A percentile compares a stretch with the other conserved stretches of the same genome.
Conservation (phyloP, 1,139 yeast species). For the Saccharomycopsis hybrid region DNA sequence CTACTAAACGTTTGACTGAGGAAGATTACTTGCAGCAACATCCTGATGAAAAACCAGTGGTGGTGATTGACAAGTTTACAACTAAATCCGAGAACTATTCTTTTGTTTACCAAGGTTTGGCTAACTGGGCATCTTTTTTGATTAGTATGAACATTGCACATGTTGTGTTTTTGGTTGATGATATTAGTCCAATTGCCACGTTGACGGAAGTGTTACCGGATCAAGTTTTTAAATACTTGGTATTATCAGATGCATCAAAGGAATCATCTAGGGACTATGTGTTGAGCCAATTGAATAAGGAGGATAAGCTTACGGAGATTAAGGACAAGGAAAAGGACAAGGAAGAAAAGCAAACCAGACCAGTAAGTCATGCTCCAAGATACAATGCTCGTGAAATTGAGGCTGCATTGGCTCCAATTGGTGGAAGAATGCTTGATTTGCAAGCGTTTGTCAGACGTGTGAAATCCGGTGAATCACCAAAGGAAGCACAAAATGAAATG, state of each 20-base stretch:
- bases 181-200: conserved; percentile 67
- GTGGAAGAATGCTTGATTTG: conserved; percentile 91
- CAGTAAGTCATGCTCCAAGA: conserved; percentile 24
- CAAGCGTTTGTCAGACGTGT: conserved; percentile 87
- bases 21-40: conserved; percentile 80
- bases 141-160: conserved; percentile 80
- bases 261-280: conserved; percentile 69
- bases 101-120: conserved; percentile 65
- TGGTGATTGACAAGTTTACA: conserved; percentile 71
- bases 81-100: conserved; percentile 55
- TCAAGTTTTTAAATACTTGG: conserved; percentile 71
- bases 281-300: conserved; percentile 45
- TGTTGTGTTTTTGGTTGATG: conserved; percentile 81
- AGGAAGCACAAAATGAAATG: conserved; percentile 72
- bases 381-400: conserved; percentile 36
- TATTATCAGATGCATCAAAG: conserved; percentile 75
- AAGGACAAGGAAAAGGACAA: conserved; percentile 23
- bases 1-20: conserved; percentile 40
- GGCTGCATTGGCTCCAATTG: conserved; percentile 62
- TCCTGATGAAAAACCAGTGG: conserved; percentile 82
- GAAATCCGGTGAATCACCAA: conserved; percentile 78
- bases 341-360: conserved; percentile 17
- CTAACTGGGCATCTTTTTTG: conserved; percentile 84
- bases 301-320: conserved; percentile 23
- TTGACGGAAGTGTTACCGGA: conserved; percentile 73